A percentile compares a stretch with the other conserved stretches of the same genome.
These are phyloP conservation scores for Hypocreales sp. DNA, from an alignment of 2,329 filamentous ascomycete species.

Conservation along the genomic window DNA sequence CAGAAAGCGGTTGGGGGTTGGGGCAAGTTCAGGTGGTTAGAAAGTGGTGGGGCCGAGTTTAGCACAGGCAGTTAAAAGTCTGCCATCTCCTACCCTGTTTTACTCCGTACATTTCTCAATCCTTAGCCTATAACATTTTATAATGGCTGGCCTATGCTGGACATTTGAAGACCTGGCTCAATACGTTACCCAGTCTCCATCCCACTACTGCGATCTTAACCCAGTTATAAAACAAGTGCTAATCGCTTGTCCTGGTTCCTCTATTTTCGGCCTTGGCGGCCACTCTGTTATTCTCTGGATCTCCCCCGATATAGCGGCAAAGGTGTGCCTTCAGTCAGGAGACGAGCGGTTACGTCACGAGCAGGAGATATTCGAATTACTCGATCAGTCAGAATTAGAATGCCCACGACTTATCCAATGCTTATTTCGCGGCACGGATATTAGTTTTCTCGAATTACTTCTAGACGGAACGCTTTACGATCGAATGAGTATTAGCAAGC, in stretches of 20 bases:
- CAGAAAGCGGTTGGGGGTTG: no score
- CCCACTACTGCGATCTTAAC: conserved; percentile 1
- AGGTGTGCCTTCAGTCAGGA: conserved; percentile 5
- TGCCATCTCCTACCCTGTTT: no score
- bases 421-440: conserved; percentile 3
- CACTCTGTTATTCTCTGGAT: conserved; percentile 6
- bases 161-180: background rate
- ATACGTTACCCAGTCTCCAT: background rate
- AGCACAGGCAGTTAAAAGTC: no score
- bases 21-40: no score
- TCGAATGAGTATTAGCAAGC: conserved; percentile 3
- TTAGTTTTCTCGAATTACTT: conserved; percentile 6
- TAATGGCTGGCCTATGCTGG: conserved; percentile 1
- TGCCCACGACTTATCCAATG: conserved; percentile 4
- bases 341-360: conserved; percentile 5
- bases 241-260: conserved; percentile 4
- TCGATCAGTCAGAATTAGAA: conserved; percentile 2
- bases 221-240: conserved; percentile 5
- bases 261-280: conserved; percentile 6
- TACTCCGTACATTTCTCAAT: no score
- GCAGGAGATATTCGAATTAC: conserved; percentile 5
- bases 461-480: conserved; percentile 5
- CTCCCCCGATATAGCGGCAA: conserved; percentile 6
- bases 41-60: no score
- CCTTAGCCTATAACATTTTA: no score